Evolutionary conservation across 257 asterid genomes (phyloP), one percentile per base, ranked within the genome.

Genomic region (Ajuga chamaepitys): DNA sequence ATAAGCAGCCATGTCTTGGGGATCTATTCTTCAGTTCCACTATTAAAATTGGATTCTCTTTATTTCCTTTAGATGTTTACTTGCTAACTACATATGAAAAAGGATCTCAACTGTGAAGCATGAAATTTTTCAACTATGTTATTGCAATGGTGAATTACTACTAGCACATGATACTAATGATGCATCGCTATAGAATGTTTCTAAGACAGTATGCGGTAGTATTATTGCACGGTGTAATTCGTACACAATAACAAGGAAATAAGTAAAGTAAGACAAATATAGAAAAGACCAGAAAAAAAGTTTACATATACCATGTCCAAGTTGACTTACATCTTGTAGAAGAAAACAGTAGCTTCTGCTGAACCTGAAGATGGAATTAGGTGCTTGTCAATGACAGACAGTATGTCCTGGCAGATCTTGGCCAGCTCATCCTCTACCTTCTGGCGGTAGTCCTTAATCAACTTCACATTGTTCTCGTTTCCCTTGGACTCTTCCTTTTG

Each of bases 271-370:
- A 56, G 50, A 42, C 5, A 48, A 20, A 41, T 52, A 14, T 37
- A 37, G 40, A 22, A 66, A 5, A 28, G 28, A 51, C 13, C 2
- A 38, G 11, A 47, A 34, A 54, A 24, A 2, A 38, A 16, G 18
- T 71, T 44, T 13, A 7, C 50, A 22, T 62, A 58, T 20, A 38
- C 2, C 11, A 26, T 14, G 40, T 24, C 17, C 66, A 61, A 61
- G 34, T 32, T 26, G 51, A 75, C 89, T 80, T 72, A 86, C 91
- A 88, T 88, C 84, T 88, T 88, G 78, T 80, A 80, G 77, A 78
- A 85, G 78, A 88, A 88, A 61, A 88, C 95, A 22, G 87, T 88
- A 58, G 96, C 96, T 75, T 88, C 96, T 62, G 86, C 96, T 22
- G 88, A 68, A 62, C 76, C 76, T 51, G 96, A 79, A 41, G 87